Evolutionary conservation across 2,329 filamentous ascomycete species (phyloP).

Genomic region (Diaporthe eres): DNA sequence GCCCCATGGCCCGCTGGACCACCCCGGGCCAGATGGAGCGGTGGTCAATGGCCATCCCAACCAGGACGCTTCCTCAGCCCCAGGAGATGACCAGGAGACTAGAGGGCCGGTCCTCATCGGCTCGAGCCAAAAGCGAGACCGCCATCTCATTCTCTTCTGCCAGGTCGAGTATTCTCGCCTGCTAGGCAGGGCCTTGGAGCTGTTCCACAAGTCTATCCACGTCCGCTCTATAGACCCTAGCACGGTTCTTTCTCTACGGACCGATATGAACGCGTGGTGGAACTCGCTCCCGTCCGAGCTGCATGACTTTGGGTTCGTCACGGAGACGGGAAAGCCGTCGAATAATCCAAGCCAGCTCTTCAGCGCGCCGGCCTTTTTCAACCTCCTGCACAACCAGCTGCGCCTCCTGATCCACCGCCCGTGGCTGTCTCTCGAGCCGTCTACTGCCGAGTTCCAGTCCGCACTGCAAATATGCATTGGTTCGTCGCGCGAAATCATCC

Average conservation of each 20-base stretch:
- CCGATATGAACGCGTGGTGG: slow-evolving; percentile 1
- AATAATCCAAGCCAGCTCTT: background rate
- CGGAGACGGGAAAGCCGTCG: background rate
- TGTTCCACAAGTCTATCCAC: background rate
- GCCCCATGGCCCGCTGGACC: background rate
- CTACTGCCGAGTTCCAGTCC: background rate
- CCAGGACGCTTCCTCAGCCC: background rate
- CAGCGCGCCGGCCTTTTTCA: background rate
- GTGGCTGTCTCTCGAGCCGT: background rate
- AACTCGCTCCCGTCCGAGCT: background rate
- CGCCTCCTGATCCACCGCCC: background rate
- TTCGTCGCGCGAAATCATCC: background rate
- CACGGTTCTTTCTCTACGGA: background rate
- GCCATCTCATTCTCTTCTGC: background rate
- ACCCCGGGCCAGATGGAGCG: background rate
- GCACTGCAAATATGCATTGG: background rate
- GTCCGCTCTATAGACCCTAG: slow-evolving; percentile 1
- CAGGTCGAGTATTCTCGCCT: slow-evolving; percentile 4
- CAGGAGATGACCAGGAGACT: background rate
- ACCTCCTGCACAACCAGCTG: background rate
- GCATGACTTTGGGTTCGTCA: background rate
- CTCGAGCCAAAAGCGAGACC: background rate
- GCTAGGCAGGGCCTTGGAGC: background rate
- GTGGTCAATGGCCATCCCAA: background rate
- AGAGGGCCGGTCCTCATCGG: background rate